Conservation (phyloP, 805 yeast species). For the Wickerhamomyces chambardii region DNA sequence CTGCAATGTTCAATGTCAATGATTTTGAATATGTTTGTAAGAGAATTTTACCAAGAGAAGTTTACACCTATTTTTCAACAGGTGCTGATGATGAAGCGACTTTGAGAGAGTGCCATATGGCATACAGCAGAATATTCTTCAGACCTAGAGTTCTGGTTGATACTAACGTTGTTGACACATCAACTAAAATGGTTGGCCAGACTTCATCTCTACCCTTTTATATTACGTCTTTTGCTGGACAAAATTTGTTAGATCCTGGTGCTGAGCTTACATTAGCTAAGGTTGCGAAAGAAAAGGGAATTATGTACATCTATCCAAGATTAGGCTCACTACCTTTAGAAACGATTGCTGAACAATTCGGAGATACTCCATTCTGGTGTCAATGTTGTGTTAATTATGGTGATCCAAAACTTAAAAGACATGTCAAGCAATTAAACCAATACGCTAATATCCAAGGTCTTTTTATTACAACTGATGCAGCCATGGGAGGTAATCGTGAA, state of each 20-base stretch:
- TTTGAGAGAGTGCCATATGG: slow-evolving; percentile 30
- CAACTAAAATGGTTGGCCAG: slow-evolving; percentile 34
- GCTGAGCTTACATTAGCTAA: slow-evolving; percentile 30
- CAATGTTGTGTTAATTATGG: slow-evolving; percentile 34
- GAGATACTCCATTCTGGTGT: slow-evolving; percentile 28
- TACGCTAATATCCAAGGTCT: slow-evolving; percentile 29
- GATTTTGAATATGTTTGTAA: slow-evolving; percentile 33
- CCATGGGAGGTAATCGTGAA: slow-evolving; percentile 38
- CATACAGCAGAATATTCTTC: slow-evolving; percentile 26
- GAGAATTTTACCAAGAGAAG: slow-evolving; percentile 21
- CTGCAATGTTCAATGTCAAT: slow-evolving; percentile 20
- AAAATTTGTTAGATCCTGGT: slow-evolving; percentile 31
- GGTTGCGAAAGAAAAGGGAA: slow-evolving; percentile 27
- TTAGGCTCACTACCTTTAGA: slow-evolving; percentile 28
- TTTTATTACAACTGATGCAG: slow-evolving; percentile 42
- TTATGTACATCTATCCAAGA: slow-evolving; percentile 33
- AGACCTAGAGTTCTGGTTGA: slow-evolving; percentile 29
- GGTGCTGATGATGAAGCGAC: slow-evolving; percentile 40
- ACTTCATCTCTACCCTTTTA: slow-evolving; percentile 31
- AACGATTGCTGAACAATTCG: slow-evolving; percentile 38
- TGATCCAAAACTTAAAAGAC: slow-evolving; percentile 18
- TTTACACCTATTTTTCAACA: slow-evolving; percentile 34
- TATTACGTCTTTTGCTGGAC: slow-evolving; percentile 33
- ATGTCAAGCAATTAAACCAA: slow-evolving; percentile 25
- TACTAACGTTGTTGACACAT: slow-evolving; percentile 22